Evolutionary conservation across 2,329 filamentous ascomycete genomes (phyloP).

Genomic region (Boeremia lycopersici): DNA sequence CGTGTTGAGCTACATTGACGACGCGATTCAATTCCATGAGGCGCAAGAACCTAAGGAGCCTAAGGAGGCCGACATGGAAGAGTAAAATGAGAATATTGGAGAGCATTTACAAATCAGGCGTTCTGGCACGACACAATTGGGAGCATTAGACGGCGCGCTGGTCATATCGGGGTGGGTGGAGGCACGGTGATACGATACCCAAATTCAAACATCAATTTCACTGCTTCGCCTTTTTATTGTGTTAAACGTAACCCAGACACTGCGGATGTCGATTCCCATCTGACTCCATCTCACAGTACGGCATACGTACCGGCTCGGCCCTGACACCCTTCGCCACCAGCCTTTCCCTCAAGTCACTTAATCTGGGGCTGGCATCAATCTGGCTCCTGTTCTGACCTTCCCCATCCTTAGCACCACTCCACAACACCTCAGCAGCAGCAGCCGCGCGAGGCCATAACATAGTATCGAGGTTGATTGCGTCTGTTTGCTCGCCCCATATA

Average conservation of each 20-base stretch:
- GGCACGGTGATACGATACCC: conserved; percentile 15
- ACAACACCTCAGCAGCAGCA: conserved; percentile 79
- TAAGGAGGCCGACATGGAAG: conserved; percentile 49
- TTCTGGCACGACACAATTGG: conserved; percentile 3
- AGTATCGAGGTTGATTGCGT: conserved; percentile 74
- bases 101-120: conserved; percentile 15
- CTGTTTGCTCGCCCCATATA: conserved; percentile 80
- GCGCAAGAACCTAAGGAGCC: conserved; percentile 90
- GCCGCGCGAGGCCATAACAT: conserved; percentile 79
- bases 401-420: conserved; percentile 73
- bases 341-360: conserved; percentile 78
- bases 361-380: conserved; percentile 69
- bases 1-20: conserved; percentile 90
- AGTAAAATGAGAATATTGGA: neutral
- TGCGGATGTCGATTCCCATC: conserved; percentile 30
- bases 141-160: conserved; percentile 14
- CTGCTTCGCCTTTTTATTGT: neutral
- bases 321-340: conserved; percentile 71
- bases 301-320: conserved; percentile 72
- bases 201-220: neutral
- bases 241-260: conserved; percentile 19
- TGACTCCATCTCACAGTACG: conserved; percentile 70
- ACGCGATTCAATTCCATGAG: conserved; percentile 91
- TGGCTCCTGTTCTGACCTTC: conserved; percentile 73
- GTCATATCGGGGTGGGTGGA: neutral